phyloP scores from a whole-genome alignment of 306 rosid species.

The Trifolium repens region DNA sequence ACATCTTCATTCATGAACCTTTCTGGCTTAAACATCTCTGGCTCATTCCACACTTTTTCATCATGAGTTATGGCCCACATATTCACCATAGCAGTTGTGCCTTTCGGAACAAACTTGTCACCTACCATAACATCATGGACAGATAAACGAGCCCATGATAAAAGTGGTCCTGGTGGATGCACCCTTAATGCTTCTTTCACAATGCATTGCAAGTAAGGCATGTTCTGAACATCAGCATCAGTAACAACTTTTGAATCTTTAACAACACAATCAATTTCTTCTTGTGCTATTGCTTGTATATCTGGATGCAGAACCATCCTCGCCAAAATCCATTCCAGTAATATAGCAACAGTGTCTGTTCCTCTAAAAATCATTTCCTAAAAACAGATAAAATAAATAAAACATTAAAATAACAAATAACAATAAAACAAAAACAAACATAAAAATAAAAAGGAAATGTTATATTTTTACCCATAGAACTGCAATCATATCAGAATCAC shows the following conservation, averaged over 20 bases:
- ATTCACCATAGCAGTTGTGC: constrained; percentile 81
- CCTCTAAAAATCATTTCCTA: constrained; percentile 94
- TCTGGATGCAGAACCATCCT: constrained; percentile 85
- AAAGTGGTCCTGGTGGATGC: constrained; percentile 85
- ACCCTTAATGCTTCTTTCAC: constrained; percentile 73
- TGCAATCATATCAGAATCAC: constrained; percentile 78
- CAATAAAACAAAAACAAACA: too few relatives aligned
- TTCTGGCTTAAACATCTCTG: constrained; percentile 59
- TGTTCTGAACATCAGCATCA: constrained; percentile 60
- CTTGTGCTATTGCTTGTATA: constrained; percentile 65
- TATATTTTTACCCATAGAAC: constrained; percentile 66
- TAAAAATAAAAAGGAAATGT: too few relatives aligned
- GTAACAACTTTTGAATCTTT: constrained; percentile 39
- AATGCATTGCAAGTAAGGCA: constrained; percentile 64
- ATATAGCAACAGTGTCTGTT: constrained; percentile 84
- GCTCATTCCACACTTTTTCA: constrained; percentile 55
- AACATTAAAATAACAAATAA: neutral
- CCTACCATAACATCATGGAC: constrained; percentile 61
- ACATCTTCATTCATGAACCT: constrained; percentile 51
- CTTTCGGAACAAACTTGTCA: constrained; percentile 57
- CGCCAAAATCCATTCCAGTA: constrained; percentile 86
- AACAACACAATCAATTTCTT: constrained; percentile 50
- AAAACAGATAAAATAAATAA: neutral
- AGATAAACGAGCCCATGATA: constrained; percentile 88
- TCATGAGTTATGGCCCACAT: constrained; percentile 85